These are phyloP conservation scores for Albugo candida DNA, from an alignment of 352 stramenopile species.

Conservation along the genomic window DNA sequence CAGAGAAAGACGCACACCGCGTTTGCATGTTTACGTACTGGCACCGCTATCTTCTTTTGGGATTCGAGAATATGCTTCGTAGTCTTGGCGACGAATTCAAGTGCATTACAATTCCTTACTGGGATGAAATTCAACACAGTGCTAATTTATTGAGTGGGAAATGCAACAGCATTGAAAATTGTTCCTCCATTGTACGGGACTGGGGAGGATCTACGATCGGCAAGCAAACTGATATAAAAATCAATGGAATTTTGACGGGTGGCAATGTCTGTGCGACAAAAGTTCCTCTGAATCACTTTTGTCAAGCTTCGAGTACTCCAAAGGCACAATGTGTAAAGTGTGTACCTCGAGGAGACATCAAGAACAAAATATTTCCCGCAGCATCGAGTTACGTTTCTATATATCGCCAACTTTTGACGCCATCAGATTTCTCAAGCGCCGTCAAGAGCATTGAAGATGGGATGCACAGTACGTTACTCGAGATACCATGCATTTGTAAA, in stretches of 20 bases:
- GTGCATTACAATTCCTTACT: conserved; percentile 77
- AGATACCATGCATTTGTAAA: too few species aligned
- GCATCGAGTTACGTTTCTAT: conserved; percentile 56
- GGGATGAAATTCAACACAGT: conserved; percentile 75
- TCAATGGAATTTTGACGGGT: conserved; percentile 46
- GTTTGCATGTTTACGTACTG: conserved; percentile 82
- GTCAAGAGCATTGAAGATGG: conserved; percentile 46
- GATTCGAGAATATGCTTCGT: conserved; percentile 75
- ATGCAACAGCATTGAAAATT: conserved; percentile 55
- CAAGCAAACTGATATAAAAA: conserved; percentile 16
- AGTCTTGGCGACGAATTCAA: conserved; percentile 54
- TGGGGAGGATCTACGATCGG: conserved; percentile 35
- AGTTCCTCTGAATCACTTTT: conserved; percentile 50
- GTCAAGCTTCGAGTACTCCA: conserved; percentile 14
- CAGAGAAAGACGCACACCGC: conserved; percentile 49
- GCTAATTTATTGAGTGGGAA: conserved; percentile 33
- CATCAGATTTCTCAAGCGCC: conserved; percentile 38
- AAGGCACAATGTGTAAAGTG: conserved; percentile 23
- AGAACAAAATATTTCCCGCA: conserved; percentile 22
- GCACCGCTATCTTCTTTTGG: conserved; percentile 60
- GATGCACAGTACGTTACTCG: conserved; percentile 26
- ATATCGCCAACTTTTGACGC: conserved; percentile 46
- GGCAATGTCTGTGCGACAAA: conserved; percentile 26
- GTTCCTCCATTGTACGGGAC: conserved; percentile 42
- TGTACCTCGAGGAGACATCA: conserved; percentile 52